Percentiles rank a stretch among this genome's conserved stretches.
phyloP scores from a whole-genome alignment of 176 grass and related monocot species.

The Avena atlantica region DNA sequence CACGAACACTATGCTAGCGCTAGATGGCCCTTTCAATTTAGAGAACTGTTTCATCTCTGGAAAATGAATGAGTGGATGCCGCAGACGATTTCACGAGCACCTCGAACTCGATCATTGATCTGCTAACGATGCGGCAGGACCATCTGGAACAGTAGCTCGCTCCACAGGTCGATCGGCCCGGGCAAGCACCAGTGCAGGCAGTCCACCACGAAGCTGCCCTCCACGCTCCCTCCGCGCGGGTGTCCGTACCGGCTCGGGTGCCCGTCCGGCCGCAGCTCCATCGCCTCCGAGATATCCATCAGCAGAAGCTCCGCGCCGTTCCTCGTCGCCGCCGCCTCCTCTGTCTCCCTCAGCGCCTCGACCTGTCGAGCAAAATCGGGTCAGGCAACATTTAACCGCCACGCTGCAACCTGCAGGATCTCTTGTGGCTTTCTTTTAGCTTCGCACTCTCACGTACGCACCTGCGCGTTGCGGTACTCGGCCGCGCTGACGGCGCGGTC shows the following conservation, averaged over 20 bases:
- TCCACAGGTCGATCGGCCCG: constrained; percentile 71
- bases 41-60: not conserved
- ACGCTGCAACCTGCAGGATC: not conserved
- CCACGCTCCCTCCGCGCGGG: constrained; percentile 51
- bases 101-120: not conserved
- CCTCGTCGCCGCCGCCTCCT: constrained; percentile 38
- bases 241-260: constrained; percentile 76
- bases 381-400: not conserved
- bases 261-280: constrained; percentile 78
- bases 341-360: constrained; percentile 43
- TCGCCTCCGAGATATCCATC: constrained; percentile 64
- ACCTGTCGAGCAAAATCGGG: not conserved
- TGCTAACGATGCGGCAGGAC: constrained; percentile 11
- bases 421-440: not conserved
- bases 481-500: constrained; percentile 46
- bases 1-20: not conserved
- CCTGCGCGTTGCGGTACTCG: constrained; percentile 57
- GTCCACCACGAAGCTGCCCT: constrained; percentile 56
- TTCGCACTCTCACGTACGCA: not conserved
- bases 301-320: constrained; percentile 41
- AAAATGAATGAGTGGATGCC: not conserved
- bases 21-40: not conserved
- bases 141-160: constrained; percentile 57
- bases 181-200: constrained; percentile 85
- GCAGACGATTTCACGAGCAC: not conserved